Conservation (phyloP, 1,284 basidiomycete genomes). For the Pyrrhoderma noxium region DNA sequence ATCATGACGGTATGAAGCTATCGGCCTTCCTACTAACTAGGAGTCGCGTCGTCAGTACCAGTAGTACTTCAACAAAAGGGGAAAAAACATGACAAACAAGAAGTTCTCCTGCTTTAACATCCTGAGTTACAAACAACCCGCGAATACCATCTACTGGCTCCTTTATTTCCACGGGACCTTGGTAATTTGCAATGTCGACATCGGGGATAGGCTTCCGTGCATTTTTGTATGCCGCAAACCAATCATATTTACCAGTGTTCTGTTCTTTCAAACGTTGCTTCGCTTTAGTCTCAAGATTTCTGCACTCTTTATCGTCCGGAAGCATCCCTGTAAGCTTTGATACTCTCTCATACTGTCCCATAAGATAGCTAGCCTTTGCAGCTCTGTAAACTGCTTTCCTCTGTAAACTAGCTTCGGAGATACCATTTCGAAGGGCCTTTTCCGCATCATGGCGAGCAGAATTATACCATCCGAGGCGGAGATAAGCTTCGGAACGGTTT, state of each 20-base stretch:
- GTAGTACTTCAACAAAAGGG: too few species aligned
- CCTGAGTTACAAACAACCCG: slow-evolving; percentile 11
- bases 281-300: slow-evolving; percentile 1
- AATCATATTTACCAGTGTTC: slow-evolving; percentile 8
- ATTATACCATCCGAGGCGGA: slow-evolving; percentile 11
- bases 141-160: slow-evolving; percentile 1
- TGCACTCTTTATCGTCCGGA: slow-evolving; percentile 1
- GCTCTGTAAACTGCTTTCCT: slow-evolving; percentile 12
- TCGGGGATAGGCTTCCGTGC: not conserved
- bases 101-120: slow-evolving; percentile 12
- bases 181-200: slow-evolving; percentile 11
- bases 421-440: not conserved
- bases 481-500: slow-evolving; percentile 11
- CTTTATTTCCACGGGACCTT: slow-evolving; percentile 10
- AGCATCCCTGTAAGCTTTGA: not conserved
- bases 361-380: slow-evolving; percentile 6
- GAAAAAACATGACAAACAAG: slow-evolving; percentile 4
- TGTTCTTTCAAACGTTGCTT: not conserved
- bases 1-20: not conserved
- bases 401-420: not conserved
- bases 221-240: slow-evolving; percentile 1
- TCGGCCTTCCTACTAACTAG: slow-evolving; percentile 8
- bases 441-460: slow-evolving; percentile 13
- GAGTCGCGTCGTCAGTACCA: not conserved
- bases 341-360: slow-evolving; percentile 1